Base-by-base conservation (phyloP, 768 basidiomycete genomes). In the Pilatotrama ljubarskyi region DNA sequence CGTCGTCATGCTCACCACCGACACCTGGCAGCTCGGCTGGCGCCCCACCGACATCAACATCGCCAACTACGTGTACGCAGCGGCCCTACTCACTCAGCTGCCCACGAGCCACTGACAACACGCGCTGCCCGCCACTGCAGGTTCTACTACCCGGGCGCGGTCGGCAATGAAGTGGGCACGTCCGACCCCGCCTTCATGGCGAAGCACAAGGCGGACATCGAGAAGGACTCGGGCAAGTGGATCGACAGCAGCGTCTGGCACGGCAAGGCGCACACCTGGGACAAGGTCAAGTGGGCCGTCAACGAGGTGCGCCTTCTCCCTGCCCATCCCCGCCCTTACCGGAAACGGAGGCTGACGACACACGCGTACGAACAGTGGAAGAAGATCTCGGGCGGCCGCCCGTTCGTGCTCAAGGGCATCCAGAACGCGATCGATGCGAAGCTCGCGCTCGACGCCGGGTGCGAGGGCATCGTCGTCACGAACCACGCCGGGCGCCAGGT, bases 401-500 rank as follows among this genome's bases (percentile, higher is more conserved):
- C 83, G 4, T 81, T 84, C 68, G 73, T 83, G 14, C 62, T 84
- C 55, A 85, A 85, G 70, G 83, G 83, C 49, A 80, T 83, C 38
- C 81, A 83, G 66, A 73, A 67, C 59, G 76, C 71, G 5, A 74
- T 73, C 10, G 82, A 84, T 61, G 82, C 83, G 0, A 63, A 70
- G n/a, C 79, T 74, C 62, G 81, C 81, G 5, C 69, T 75, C 15
- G 75, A 80, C 17, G 53, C 78, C 13, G 82, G 82, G 0, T 79
- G 79, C 63, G 79, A 80, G 52, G 82, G 82, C 6, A 80, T 83
- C 50, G 80, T 84, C n/a, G 82, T 82, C 11, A 80, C 79, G 18
- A 84, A 82, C 62, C 82, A 83, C 66, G 82, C 80, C 5, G 82
- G 82, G 0, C 70, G 84, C 24, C 82, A 84, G 66, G 80, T 84